Percentiles rank a stretch among this genome's conserved stretches.
These are phyloP conservation scores for Calonectria pseudoreteaudii DNA, from an alignment of 2,329 filamentous ascomycete species.

Conservation along the genomic window DNA sequence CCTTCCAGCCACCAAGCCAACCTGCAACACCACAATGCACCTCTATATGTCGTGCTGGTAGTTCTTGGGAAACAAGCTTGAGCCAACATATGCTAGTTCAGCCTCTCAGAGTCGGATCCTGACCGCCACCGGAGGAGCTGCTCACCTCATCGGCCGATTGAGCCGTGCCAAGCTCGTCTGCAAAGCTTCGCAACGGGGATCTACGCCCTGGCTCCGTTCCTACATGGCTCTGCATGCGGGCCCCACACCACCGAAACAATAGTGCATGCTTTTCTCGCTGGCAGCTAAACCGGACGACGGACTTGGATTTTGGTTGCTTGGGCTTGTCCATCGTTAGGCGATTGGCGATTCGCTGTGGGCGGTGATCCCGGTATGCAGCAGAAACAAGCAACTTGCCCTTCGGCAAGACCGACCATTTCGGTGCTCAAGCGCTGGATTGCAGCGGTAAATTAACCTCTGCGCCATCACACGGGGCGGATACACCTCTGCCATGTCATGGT, in stretches of 20 bases:
- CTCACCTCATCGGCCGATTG: constrained; percentile 37
- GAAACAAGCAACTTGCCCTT: constrained; percentile 34
- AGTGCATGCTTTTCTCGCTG: constrained; percentile 15
- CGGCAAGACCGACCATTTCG: constrained; percentile 29
- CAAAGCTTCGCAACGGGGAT: constrained; percentile 36
- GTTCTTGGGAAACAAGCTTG: not conserved
- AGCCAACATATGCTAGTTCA: constrained; percentile 19
- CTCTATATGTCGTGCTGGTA: not conserved
- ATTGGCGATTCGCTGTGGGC: constrained; percentile 36
- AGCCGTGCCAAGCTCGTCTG: constrained; percentile 39
- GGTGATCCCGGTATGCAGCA: constrained; percentile 37
- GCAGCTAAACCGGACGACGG: not conserved
- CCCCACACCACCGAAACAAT: constrained; percentile 38
- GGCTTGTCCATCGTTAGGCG: constrained; percentile 31
- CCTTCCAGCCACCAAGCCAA: not conserved
- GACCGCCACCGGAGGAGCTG: constrained; percentile 25
- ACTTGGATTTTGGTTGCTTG: constrained; percentile 27
- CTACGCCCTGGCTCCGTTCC: constrained; percentile 24
- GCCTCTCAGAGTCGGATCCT: constrained; percentile 25
- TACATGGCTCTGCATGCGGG: constrained; percentile 27
- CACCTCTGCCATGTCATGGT: constrained; percentile 21
- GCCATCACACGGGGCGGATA: constrained; percentile 20
- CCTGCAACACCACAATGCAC: not conserved
- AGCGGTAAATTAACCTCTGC: not conserved
- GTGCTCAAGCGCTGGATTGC: constrained; percentile 18